phyloP scores from a whole-genome alignment of 768 basidiomycete genomes.

The Solioccasus polychromus region DNA sequence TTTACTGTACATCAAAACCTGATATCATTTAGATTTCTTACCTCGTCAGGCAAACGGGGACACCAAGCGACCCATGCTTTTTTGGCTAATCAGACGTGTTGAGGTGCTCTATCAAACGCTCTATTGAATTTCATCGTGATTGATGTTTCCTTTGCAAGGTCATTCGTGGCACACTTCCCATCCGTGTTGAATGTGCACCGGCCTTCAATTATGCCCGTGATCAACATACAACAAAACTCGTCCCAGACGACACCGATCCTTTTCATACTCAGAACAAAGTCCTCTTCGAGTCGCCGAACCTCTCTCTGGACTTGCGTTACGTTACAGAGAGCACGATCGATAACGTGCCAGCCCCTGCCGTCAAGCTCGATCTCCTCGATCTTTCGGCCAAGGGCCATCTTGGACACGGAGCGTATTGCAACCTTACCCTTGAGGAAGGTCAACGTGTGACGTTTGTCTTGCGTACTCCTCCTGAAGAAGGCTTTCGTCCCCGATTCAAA shows the following conservation, averaged over 20 bases:
- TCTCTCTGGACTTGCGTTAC: conserved; percentile 76
- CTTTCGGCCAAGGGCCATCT: conserved; percentile 70
- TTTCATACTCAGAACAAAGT: conserved; percentile 51
- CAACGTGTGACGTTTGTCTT: conserved; percentile 90
- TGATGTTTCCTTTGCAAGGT: conserved; percentile 40
- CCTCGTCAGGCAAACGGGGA: conserved; percentile 52
- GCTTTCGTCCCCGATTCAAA: conserved; percentile 8
- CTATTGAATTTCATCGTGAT: neutral
- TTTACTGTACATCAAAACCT: neutral
- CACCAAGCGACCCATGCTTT: conserved; percentile 61
- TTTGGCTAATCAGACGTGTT: conserved; percentile 82
- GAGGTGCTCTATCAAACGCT: conserved; percentile 42
- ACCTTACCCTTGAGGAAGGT: conserved; percentile 73
- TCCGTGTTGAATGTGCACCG: conserved; percentile 88
- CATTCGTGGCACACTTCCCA: conserved; percentile 76
- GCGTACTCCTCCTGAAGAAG: conserved; percentile 57
- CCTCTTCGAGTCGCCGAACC: conserved; percentile 53
- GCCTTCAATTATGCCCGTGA: conserved; percentile 94
- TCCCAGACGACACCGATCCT: conserved; percentile 46
- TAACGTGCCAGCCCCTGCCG: conserved; percentile 45
- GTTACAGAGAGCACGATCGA: conserved; percentile 58
- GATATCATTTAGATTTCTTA: conserved; percentile 58
- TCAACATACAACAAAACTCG: conserved; percentile 60
- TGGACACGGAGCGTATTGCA: conserved; percentile 58
- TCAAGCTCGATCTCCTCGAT: conserved; percentile 62